Conservation (phyloP, 192 early-diverging fungal species). For the Diversispora eburnea region DNA sequence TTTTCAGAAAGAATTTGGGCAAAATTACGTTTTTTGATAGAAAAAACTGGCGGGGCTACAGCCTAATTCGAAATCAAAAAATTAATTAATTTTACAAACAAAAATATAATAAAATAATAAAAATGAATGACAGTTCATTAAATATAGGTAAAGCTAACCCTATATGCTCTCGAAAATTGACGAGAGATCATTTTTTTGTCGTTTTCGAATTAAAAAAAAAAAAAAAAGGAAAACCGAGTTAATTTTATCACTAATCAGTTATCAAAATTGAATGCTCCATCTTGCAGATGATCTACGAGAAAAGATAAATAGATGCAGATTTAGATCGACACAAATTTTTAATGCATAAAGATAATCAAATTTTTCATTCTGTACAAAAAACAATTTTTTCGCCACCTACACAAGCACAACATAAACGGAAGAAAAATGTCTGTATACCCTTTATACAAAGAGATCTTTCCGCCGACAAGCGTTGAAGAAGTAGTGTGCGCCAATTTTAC, state of each 20-base stretch:
- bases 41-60: too few species aligned
- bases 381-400: too few species aligned
- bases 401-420: background rate
- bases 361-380: too few species aligned
- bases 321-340: too few species aligned
- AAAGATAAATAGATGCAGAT: too few species aligned
- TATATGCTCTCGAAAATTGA: background rate
- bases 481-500: slow-evolving; percentile 61
- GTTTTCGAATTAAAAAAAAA: background rate
- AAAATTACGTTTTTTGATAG: background rate
- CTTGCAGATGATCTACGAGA: too few species aligned
- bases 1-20: slow-evolving; percentile 12
- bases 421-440: slow-evolving; percentile 51
- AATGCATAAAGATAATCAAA: too few species aligned
- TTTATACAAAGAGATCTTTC: slow-evolving; percentile 58
- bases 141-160: background rate
- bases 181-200: background rate
- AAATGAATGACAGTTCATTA: background rate
- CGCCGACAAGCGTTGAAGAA: slow-evolving; percentile 60
- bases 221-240: background rate
- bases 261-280: too few species aligned
- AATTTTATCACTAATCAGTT: too few species aligned
- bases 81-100: background rate
- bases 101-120: background rate
- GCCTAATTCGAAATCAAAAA: background rate